Evolutionary conservation across 768 basidiomycete genomes (phyloP).

Genomic region (Lentinula detonsa): DNA sequence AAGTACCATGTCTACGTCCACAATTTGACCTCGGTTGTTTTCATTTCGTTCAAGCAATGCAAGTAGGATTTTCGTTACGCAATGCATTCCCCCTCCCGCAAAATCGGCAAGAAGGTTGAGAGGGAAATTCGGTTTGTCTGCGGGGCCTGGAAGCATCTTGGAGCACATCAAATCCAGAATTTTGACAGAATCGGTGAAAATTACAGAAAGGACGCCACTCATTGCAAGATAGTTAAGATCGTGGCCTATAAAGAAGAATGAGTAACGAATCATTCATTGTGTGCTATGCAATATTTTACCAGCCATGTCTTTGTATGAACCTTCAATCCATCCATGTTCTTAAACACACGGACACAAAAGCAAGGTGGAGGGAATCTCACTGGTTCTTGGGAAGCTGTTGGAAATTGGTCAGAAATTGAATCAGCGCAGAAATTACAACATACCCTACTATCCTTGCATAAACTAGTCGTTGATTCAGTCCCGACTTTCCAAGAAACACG

Average conservation of each 20-base stretch:
- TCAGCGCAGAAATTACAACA: slow-evolving; percentile 12
- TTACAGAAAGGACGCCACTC: slow-evolving; percentile 66
- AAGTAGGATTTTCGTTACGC: slow-evolving; percentile 66
- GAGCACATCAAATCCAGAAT: not conserved
- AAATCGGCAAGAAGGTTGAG: slow-evolving; percentile 78
- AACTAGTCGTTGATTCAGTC: slow-evolving; percentile 57
- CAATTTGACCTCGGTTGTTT: slow-evolving; percentile 68
- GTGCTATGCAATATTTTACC: slow-evolving; percentile 31
- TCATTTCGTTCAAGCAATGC: slow-evolving; percentile 63
- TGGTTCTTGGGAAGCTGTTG: slow-evolving; percentile 36
- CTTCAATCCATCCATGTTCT: slow-evolving; percentile 25
- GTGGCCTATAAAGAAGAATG: slow-evolving; percentile 43
- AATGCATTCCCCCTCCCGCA: slow-evolving; percentile 59
- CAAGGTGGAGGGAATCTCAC: slow-evolving; percentile 23
- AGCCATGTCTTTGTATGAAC: slow-evolving; percentile 71
- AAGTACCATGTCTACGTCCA: slow-evolving; percentile 70
- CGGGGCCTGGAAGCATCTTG: slow-evolving; percentile 63
- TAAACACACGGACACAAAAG: not conserved
- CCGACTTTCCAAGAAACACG: slow-evolving; percentile 55
- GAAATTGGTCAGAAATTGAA: slow-evolving; percentile 32
- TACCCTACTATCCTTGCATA: slow-evolving; percentile 77
- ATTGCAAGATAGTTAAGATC: slow-evolving; percentile 83
- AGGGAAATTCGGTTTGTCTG: slow-evolving; percentile 63
- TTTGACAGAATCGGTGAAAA: slow-evolving; percentile 5
- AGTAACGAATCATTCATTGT: not conserved